Evolutionary conservation across 352 stramenopile genomes (phyloP).

Genomic region (Globisporangium irregulare): DNA sequence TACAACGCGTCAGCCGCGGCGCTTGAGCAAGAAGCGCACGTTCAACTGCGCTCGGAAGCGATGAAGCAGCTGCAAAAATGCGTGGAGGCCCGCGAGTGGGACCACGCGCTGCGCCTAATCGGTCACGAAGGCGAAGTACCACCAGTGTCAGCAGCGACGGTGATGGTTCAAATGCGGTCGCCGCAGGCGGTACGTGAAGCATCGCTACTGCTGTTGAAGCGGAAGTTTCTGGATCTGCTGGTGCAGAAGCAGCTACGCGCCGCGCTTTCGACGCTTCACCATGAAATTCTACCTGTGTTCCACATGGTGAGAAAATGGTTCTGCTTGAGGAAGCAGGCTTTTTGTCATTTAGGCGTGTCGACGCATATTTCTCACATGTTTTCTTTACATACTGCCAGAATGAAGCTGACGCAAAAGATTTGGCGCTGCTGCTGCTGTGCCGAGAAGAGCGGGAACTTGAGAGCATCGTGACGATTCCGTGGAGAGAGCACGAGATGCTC

Average conservation of each 20-base stretch:
- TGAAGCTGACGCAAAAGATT: constrained; percentile 44
- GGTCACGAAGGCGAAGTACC: not conserved
- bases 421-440: constrained; percentile 63
- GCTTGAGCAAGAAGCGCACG: constrained; percentile 55
- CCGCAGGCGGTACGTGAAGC: constrained; percentile 32
- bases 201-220: constrained; percentile 51
- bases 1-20: constrained; percentile 34
- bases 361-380: not conserved
- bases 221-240: constrained; percentile 64
- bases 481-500: constrained; percentile 47
- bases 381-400: constrained; percentile 17
- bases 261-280: constrained; percentile 58
- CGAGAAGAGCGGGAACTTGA: constrained; percentile 36
- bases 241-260: constrained; percentile 30
- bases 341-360: not conserved
- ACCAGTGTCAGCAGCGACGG: not conserved
- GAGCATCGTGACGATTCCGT: constrained; percentile 31
- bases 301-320: constrained; percentile 21
- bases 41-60: constrained; percentile 48
- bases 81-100: constrained; percentile 43
- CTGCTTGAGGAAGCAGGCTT: not conserved
- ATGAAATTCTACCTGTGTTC: constrained; percentile 58
- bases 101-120: constrained; percentile 48
- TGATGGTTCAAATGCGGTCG: constrained; percentile 46
- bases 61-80: constrained; percentile 54